Base-by-base conservation (phyloP, 192 early-diverging fungal species). In the Rhizophagus prolifer region DNA sequence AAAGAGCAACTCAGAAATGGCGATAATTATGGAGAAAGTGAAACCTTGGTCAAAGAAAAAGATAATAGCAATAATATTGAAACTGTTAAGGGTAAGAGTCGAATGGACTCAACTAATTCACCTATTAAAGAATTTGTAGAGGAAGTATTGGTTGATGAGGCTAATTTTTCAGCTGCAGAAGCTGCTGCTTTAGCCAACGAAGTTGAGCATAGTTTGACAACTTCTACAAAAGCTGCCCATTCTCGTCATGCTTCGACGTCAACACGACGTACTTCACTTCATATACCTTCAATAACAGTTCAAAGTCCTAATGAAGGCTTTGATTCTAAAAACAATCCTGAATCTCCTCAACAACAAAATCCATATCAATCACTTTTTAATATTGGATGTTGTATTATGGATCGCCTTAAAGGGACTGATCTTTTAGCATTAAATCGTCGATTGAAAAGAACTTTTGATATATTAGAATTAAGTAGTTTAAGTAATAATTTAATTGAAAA, bases 401-500 rank as follows among this genome's bases (percentile, higher is more conserved):
- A 88, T 76, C 78, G 85, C 3, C 64, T 90, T 19, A 75, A 81
- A n/a, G 81, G 80, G 1, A 88, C 88, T 0, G 88, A 90, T 28
- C 86, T 84, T 21, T 78, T 87, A 41, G 82, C 86, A 14, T 50
- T 90, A 46, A 90, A 88, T 47, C 80, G 87, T 9, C 72, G 82
- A 54, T 75, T 90, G 14, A 81, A 78, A 28, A 80, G 87, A 31
- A 79, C 84, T 12, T 90, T 90, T 78, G 88, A 90, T 70, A 90
- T 90, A 65, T 79, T 84, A 8, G 87, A 88, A 30, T 75, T 90
- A 0, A 86, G 82, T 9, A 78, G 80, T 46, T 82, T 87, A 80
- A 88, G 87, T 62, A 90, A 90, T 69, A 82, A 82, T 44, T 82
- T 90, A 7, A 82, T 90, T 23, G 81, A 87, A 30, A 87, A 84